Base-by-base conservation (phyloP, 495 filamentous ascomycete species). In the Neurospora africana region DNA sequence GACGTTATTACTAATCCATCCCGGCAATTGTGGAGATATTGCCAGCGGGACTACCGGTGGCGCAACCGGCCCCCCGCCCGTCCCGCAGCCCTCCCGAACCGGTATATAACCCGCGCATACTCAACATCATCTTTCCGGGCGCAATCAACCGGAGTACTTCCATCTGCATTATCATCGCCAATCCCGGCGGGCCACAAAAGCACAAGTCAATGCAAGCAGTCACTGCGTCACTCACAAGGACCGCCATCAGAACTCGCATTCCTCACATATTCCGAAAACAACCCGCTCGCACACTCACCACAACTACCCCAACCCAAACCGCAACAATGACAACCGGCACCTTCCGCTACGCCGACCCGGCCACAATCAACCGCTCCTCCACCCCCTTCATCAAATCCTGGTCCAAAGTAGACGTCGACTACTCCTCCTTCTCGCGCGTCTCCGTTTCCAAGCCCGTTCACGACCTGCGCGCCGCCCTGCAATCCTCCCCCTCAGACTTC, bases 331-430 rank as follows among this genome's bases (percentile, higher is more conserved):
- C 77, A 0, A 77, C 76, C 58, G 78, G 73, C 38, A 44, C 43
- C 11, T 79, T 80, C 76, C 71, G 70, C 71, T 80, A 80, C 70
- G 65, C 76, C 69, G 78, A 80, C 70, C 78, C 78, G 1, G 37
- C 72, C 0, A 71, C 68, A 69, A 61, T 78, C 72, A 13, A 71
- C 71, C 9, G 72, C 73, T 61, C 72, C 74, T 47, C 76, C 74
- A 9, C 70, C 74, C 53, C 53, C 69, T 72, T 68, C 69, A 72
- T 69, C 53, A 80, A 76, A 15, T 78, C 82, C 9, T 84, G 82
- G 82, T 73, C 79, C 35, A 84, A 84, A 38, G 83, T 84, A 30
- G 83, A 84, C 73, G 76, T 72, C 37, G 77, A 76, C 72, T 73
- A 74, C 38, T 40, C 41, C 23, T 83, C 81, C 0, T 82, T 78